Evolutionary conservation across 139 green algal genomes (phyloP), one percentile per base, ranked within the genome.

Genomic region (Chlorokybus atmophyticus): DNA sequence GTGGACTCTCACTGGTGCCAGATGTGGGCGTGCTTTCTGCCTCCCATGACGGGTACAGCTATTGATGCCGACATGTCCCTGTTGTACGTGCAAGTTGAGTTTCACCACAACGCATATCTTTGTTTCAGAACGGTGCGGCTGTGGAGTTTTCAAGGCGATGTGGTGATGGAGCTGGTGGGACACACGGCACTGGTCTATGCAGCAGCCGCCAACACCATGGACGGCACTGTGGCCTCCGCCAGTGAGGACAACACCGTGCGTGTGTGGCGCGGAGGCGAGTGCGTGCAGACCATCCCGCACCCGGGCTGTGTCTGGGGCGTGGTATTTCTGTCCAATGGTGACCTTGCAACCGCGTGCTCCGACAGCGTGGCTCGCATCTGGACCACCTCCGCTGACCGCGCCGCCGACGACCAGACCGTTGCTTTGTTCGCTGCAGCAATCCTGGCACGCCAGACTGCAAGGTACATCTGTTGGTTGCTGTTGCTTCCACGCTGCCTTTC

Each of bases 161-260:
- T 60, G 29, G 30, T 93, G 5, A 53, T 76, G 0, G 62, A 81
- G 64, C 68, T 94, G 19, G 39, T 80, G 29, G 88, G 88, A 1
- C 88, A 96, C 79, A 81, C 71, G 8, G 82, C 82, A 25, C 71
- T 96, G 26, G 73, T 96, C 2, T 96, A 94, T 70, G 59, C 32
- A 21, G 75, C 81, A 8, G 79, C 62, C 24, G 40, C 60, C 6
- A 41, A 14, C 25, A 26, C 44, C n/a, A 29, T 19, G 3, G 47
- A 51, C 8, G 52, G 29, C 40, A 35, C 84, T 17, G 50, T 86
- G 35, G 78, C 74, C 2, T 84, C 82, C 32, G 88, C 78, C 66
- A 82, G 67, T 32, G 88, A 96, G 73, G 88, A 96, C 78, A 83
- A 85, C 69, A 93, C 80, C 0, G 71, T 70, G 2, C 56, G 75